Evolutionary conservation across 768 basidiomycete genomes (phyloP).

Genomic region (Leccinellum rugosiceps): DNA sequence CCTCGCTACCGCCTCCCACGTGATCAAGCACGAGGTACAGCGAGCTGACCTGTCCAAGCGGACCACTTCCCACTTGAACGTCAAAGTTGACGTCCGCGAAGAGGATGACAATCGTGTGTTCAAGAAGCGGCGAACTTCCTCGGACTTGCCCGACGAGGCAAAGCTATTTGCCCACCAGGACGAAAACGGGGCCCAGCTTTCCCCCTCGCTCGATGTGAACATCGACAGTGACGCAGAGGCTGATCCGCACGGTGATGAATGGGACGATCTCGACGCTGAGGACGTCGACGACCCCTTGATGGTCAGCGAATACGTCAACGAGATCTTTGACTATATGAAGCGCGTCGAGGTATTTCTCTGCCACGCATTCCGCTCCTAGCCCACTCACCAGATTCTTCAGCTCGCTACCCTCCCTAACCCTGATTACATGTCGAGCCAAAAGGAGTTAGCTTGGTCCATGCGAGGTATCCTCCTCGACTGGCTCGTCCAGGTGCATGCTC

Average conservation of each 20-base stretch:
- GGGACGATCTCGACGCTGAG: constrained; percentile 91
- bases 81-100: constrained; percentile 40
- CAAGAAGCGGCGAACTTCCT: constrained; percentile 78
- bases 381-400: constrained; percentile 36
- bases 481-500: constrained; percentile 87
- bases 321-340: constrained; percentile 92
- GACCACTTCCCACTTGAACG: constrained; percentile 32
- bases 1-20: constrained; percentile 6
- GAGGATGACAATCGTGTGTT: constrained; percentile 56
- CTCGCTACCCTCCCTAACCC: constrained; percentile 75
- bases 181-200: constrained; percentile 29
- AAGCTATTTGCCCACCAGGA: constrained; percentile 44
- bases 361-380: too few relatives aligned
- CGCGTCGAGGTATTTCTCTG: constrained; percentile 63
- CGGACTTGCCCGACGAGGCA: constrained; percentile 49
- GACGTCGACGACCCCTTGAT: constrained; percentile 93
- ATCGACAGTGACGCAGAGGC: constrained; percentile 55
- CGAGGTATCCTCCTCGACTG: constrained; percentile 88
- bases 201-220: constrained; percentile 40
- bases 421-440: constrained; percentile 81
- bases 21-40: constrained; percentile 29
- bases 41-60: constrained; percentile 27
- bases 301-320: constrained; percentile 94
- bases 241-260: constrained; percentile 61
- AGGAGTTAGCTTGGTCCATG: constrained; percentile 86